phyloP scores from a whole-genome alignment of 805 yeast genomes.

The Komagataella mondaviorum region DNA sequence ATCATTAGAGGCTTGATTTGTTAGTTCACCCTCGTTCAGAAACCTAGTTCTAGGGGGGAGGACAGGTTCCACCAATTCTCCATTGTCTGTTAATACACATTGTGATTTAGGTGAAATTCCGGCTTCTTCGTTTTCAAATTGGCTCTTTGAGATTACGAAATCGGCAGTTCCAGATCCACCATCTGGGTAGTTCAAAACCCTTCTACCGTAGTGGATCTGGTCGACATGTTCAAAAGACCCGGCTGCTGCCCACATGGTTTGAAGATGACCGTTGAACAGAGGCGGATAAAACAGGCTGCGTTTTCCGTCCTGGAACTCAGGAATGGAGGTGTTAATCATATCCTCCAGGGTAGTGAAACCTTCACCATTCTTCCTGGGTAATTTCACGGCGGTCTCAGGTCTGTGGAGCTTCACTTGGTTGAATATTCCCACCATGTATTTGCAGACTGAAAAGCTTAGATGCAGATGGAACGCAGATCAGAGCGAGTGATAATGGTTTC shows the following conservation, averaged over 20 bases:
- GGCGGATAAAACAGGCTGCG: constrained; percentile 48
- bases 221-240: constrained; percentile 38
- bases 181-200: constrained; percentile 42
- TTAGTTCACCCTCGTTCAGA: constrained; percentile 31
- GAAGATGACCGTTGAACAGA: constrained; percentile 60
- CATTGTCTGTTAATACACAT: constrained; percentile 12
- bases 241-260: constrained; percentile 56
- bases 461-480: background rate
- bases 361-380: constrained; percentile 5
- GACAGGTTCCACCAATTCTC: constrained; percentile 10
- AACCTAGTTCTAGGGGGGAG: constrained; percentile 39
- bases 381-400: constrained; percentile 5
- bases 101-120: constrained; percentile 7
- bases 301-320: constrained; percentile 32
- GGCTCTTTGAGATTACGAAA: constrained; percentile 36
- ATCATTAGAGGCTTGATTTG: constrained; percentile 12
- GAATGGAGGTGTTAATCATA: constrained; percentile 15
- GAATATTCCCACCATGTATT: background rate
- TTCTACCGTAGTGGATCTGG: constrained; percentile 61
- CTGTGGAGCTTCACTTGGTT: background rate
- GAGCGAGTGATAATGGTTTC: background rate
- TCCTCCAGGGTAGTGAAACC: constrained; percentile 6
- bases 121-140: constrained; percentile 6
- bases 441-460: background rate
- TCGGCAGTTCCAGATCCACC: constrained; percentile 69